Percentiles rank a stretch among this genome's conserved stretches.
phyloP scores from a whole-genome alignment of 805 yeast genomes.

The Spathaspora boniae region DNA sequence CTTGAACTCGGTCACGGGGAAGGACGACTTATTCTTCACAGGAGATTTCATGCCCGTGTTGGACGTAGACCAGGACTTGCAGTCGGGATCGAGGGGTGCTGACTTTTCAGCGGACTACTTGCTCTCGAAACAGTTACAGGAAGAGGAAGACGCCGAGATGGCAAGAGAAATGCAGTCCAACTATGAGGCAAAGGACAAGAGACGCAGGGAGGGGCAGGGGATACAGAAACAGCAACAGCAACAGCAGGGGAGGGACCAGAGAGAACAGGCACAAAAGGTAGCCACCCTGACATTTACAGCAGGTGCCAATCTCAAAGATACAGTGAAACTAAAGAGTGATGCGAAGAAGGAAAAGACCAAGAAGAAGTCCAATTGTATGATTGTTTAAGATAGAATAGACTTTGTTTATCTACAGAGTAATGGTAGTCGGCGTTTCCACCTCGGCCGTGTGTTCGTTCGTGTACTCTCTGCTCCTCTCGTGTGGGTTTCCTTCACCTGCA shows the following conservation, averaged over 20 bases:
- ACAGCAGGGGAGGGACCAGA: no score
- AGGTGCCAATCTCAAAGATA: no score
- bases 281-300: no score
- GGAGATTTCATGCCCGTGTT: conserved; percentile 58
- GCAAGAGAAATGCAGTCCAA: conserved; percentile 44
- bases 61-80: conserved; percentile 17
- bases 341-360: conserved; percentile 13
- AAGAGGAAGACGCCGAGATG: conserved; percentile 51
- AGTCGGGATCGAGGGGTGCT: conserved; percentile 1
- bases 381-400: conserved; percentile 13
- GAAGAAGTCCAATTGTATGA: conserved; percentile 19
- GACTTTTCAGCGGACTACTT: conserved; percentile 18
- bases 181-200: conserved; percentile 16
- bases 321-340: conserved; percentile 3
- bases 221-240: conserved; percentile 2
- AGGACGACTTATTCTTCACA: conserved; percentile 63
- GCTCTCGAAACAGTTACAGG: conserved; percentile 49
- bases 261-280: conserved; percentile 1
- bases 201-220: conserved; percentile 1
- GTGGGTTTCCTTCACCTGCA: conserved; percentile 4
- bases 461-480: conserved; percentile 2
- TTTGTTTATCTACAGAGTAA: conserved; percentile 1
- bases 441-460: no score
- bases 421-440: neutral
- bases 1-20: conserved; percentile 62